Conservation (phyloP, 306 rosid species). For the Vicia faba region DNA sequence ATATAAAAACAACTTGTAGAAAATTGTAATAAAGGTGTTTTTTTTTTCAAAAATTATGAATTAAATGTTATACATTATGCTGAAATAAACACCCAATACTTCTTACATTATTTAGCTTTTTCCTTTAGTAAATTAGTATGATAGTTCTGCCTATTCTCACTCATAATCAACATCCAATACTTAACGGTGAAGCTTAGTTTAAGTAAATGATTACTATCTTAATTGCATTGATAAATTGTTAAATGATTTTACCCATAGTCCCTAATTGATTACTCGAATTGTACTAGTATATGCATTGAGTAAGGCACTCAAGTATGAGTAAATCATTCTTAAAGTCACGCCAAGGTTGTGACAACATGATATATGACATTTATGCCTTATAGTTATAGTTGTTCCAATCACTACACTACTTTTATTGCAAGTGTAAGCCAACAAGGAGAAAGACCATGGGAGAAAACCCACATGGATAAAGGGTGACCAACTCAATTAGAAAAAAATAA, state of each 20-base stretch:
- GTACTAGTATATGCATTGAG: slow-evolving; percentile 20
- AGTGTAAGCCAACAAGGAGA: background rate
- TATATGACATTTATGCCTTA: slow-evolving; percentile 27
- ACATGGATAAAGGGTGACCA: slow-evolving; percentile 28
- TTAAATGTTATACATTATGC: too few relatives aligned
- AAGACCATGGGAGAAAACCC: slow-evolving; percentile 6
- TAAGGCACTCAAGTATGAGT: slow-evolving; percentile 40
- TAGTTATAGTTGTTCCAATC: background rate
- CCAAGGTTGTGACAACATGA: slow-evolving; percentile 10
- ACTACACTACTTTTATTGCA: slow-evolving; percentile 18
- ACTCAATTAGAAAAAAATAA: slow-evolving; percentile 16
- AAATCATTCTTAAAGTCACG: slow-evolving; percentile 40
- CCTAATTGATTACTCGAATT: slow-evolving; percentile 27
- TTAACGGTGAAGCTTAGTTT: background rate
- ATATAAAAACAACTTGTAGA: too few relatives aligned
- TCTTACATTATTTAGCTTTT: too few relatives aligned
- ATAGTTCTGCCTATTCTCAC: background rate
- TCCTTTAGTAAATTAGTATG: too few relatives aligned
- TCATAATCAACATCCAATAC: background rate
- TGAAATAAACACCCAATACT: too few relatives aligned
- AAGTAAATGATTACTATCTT: slow-evolving; percentile 34
- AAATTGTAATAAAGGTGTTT: too few relatives aligned
- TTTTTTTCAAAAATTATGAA: too few relatives aligned
- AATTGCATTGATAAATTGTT: slow-evolving; percentile 7
- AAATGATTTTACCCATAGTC: slow-evolving; percentile 25